Evolutionary conservation across 2,329 filamentous ascomycete genomes (phyloP), one percentile per base, ranked within the genome.

Genomic region (Alternaria postmessia): DNA sequence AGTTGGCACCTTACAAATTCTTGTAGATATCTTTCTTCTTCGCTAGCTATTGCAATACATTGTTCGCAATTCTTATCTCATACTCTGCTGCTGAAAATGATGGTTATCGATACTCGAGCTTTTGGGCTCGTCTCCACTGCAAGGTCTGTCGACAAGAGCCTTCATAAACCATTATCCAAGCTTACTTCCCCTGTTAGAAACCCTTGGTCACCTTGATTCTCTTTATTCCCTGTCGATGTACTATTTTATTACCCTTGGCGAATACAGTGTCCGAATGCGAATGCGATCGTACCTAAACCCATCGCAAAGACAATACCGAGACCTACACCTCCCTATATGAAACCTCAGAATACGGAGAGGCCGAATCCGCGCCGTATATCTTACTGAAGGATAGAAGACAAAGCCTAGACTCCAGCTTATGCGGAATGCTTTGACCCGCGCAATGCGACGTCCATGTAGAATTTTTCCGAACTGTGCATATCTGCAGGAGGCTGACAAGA

Each of bases 241-340:
- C 16, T 4, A 34, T 61, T 11, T 62, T 30, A 32, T 61, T 63
- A 12, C 60, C 49, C 9, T 24, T 14, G 7, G 9, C 12, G 81
- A 80, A 77, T 77, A 54, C 85, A 64, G 57, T 80, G 81, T 51
- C 58, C 43, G 22, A 68, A 78, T 4, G 62, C 52, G 7, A 65
- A 53, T n/a, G 67, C 69, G 64, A 92, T 89, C 76, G 92, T 89
- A 2, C 88, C 90, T 57, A 92, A 69, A 5, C 88, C 89, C 90
- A 90, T 92, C 0, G 89, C 89, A 82, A 92, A 91, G 5, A 90
- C 86, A n/a, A 79, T 5, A 91, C 80, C 36, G 92, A 81, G 4
- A 81, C 72, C 2, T 81, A 78, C 59, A 91, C 85, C 79, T 92
- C 92, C 30, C 12, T 36, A 36, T 36, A 1, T n/a, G 9, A 48